These are phyloP conservation scores for Syzygium jambos DNA, from an alignment of 345 rosid genomes.

Conservation along the genomic window DNA sequence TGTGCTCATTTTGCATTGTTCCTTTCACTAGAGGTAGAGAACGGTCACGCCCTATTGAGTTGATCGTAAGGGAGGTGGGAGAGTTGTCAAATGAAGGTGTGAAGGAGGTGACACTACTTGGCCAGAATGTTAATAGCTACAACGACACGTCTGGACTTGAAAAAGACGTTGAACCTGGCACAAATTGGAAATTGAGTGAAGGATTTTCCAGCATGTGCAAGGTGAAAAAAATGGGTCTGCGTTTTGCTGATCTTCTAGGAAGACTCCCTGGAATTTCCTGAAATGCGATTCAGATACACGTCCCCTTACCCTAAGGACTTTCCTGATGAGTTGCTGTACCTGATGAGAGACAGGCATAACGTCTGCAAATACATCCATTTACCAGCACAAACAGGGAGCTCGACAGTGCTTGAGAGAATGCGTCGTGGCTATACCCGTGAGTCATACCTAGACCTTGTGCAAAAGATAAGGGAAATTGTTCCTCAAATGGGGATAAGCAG, in stretches of 20 bases:
- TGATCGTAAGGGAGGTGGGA: constrained; percentile 78
- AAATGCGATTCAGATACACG: constrained; percentile 92
- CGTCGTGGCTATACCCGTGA: constrained; percentile 85
- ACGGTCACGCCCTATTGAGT: constrained; percentile 80
- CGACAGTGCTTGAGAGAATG: constrained; percentile 72
- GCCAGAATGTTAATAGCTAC: constrained; percentile 94
- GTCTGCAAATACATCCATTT: constrained; percentile 78
- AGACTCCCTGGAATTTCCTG: constrained; percentile 82
- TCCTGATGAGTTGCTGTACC: constrained; percentile 66
- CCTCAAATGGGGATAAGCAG: constrained; percentile 87
- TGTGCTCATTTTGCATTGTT: constrained; percentile 96
- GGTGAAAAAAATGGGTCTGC: constrained; percentile 68
- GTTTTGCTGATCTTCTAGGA: constrained; percentile 88
- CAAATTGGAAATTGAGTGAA: constrained; percentile 64
- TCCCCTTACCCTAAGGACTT: constrained; percentile 97
- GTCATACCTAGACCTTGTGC: constrained; percentile 83
- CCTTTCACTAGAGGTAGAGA: constrained; percentile 96
- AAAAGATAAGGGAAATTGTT: constrained; percentile 61
- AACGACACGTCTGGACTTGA: constrained; percentile 58
- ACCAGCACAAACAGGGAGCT: constrained; percentile 92
- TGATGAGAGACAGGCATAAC: constrained; percentile 77
- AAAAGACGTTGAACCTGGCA: constrained; percentile 54
- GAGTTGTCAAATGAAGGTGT: constrained; percentile 82
- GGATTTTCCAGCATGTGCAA: constrained; percentile 84
- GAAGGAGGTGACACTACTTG: constrained; percentile 89